A percentile compares a stretch with the other conserved stretches of the same genome.
Evolutionary conservation across 805 yeast genomes (phyloP).

Genomic region (Yarrowia sp.): DNA sequence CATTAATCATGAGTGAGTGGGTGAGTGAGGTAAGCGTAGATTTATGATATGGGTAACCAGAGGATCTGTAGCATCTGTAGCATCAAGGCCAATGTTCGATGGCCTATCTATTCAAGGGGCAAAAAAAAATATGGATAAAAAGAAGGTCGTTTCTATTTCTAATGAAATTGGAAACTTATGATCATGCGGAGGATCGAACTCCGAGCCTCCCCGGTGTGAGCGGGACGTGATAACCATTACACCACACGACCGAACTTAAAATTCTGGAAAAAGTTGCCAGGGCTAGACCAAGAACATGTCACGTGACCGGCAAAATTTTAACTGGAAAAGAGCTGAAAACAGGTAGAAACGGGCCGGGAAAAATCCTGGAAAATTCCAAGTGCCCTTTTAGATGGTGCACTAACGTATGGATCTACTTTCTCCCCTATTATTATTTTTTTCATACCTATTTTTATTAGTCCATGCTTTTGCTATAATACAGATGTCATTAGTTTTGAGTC

Average conservation of each 20-base stretch:
- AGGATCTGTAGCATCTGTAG: too few species aligned
- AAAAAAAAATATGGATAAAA: neutral
- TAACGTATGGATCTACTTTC: too few species aligned
- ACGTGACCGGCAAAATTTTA: constrained; percentile 1
- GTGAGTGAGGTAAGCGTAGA: too few species aligned
- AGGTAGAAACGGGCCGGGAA: neutral
- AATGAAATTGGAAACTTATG: neutral
- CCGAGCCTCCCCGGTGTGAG: constrained; percentile 39
- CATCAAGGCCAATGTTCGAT: too few species aligned
- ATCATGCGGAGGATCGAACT: constrained; percentile 37
- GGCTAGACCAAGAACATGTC: neutral
- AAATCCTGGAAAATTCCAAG: neutral
- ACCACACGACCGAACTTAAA: constrained; percentile 29
- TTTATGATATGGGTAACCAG: too few species aligned
- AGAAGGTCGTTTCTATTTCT: too few species aligned
- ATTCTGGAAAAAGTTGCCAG: neutral
- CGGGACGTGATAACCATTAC: constrained; percentile 39
- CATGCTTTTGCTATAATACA: constrained; percentile 19
- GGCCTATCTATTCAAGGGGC: neutral
- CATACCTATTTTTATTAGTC: neutral
- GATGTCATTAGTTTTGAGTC: neutral
- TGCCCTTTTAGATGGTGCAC: too few species aligned
- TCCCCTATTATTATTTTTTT: neutral
- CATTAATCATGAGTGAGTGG: constrained; percentile 5
- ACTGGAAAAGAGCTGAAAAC: neutral